phyloP scores from a whole-genome alignment of 352 stramenopile species.

The Globisporangium carolinianum region DNA sequence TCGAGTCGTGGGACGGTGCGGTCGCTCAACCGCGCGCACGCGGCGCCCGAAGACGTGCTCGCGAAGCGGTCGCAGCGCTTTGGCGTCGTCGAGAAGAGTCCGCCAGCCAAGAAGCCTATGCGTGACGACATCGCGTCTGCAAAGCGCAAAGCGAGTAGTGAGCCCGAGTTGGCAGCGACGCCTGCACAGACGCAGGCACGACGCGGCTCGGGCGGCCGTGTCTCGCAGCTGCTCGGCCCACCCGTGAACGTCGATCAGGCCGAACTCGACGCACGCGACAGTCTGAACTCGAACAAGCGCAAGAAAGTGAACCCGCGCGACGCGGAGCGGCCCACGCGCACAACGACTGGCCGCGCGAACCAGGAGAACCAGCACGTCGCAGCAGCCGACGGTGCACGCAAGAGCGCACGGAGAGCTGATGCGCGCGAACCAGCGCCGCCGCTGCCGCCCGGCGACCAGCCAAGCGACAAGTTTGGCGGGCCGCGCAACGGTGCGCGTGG shows the following conservation, averaged over 20 bases:
- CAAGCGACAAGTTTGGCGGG: slow-evolving; percentile 14
- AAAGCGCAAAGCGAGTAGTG: slow-evolving; percentile 15
- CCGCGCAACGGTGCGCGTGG: slow-evolving; percentile 9
- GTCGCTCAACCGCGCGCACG: slow-evolving; percentile 29
- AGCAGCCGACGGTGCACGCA: slow-evolving; percentile 17
- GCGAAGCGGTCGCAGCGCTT: slow-evolving; percentile 75
- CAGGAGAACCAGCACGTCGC: slow-evolving; percentile 5
- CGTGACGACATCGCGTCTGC: slow-evolving; percentile 8
- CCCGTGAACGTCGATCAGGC: slow-evolving; percentile 77
- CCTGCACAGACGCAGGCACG: slow-evolving; percentile 3
- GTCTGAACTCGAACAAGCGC: slow-evolving; percentile 47
- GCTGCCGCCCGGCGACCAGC: slow-evolving; percentile 25
- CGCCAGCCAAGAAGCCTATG: slow-evolving; percentile 15
- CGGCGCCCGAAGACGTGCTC: slow-evolving; percentile 47
- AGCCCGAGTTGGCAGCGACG: slow-evolving; percentile 7
- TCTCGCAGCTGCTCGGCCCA: slow-evolving; percentile 52
- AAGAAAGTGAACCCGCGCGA: slow-evolving; percentile 29
- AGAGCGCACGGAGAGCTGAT: slow-evolving; percentile 17
- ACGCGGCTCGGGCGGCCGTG: slow-evolving; percentile 15
- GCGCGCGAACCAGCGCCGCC: slow-evolving; percentile 16
- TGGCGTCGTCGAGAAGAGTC: slow-evolving; percentile 36
- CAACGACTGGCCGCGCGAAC: slow-evolving; percentile 1
- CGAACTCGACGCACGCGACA: slow-evolving; percentile 64
- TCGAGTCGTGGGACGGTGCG: slow-evolving; percentile 44
- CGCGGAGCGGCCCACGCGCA: slow-evolving; percentile 5